A percentile compares a stretch with the other conserved stretches of the same genome.
Evolutionary conservation across 1,139 yeast species (phyloP).

Genomic region (Debaryomyces sp.): DNA sequence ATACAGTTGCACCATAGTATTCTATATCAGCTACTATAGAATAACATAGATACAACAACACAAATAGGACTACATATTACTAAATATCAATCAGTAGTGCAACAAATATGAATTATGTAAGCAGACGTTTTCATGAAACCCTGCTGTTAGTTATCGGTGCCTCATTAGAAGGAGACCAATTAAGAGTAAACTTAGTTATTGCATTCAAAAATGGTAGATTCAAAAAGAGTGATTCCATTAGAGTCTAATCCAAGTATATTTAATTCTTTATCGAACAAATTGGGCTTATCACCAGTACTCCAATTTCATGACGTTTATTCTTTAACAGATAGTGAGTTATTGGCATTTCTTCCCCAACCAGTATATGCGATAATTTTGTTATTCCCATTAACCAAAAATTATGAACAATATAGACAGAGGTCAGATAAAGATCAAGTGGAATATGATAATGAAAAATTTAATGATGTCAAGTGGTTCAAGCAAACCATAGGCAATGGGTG

Average conservation of each 20-base stretch:
- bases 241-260: slow-evolving; percentile 91
- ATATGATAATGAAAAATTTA: slow-evolving; percentile 20
- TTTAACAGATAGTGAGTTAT: slow-evolving; percentile 73
- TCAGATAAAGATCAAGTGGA: slow-evolving; percentile 28
- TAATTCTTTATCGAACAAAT: slow-evolving; percentile 62
- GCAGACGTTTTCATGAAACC: neutral
- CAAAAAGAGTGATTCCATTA: slow-evolving; percentile 66
- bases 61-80: too few species aligned
- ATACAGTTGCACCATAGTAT: too few species aligned
- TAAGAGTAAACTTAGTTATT: neutral
- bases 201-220: slow-evolving; percentile 10
- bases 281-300: slow-evolving; percentile 67
- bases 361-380: slow-evolving; percentile 71
- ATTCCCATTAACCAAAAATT: slow-evolving; percentile 73
- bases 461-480: slow-evolving; percentile 63
- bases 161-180: neutral
- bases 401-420: slow-evolving; percentile 52
- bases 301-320: slow-evolving; percentile 84
- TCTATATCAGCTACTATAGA: too few species aligned
- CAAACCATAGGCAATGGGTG: slow-evolving; percentile 91
- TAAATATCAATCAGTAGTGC: too few species aligned
- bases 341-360: slow-evolving; percentile 83
- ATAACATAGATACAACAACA: too few species aligned
- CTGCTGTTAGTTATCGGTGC: neutral
- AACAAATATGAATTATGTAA: neutral